Evolutionary conservation across 805 yeast species (phyloP).

Genomic region (Ogataea ganodermae): DNA sequence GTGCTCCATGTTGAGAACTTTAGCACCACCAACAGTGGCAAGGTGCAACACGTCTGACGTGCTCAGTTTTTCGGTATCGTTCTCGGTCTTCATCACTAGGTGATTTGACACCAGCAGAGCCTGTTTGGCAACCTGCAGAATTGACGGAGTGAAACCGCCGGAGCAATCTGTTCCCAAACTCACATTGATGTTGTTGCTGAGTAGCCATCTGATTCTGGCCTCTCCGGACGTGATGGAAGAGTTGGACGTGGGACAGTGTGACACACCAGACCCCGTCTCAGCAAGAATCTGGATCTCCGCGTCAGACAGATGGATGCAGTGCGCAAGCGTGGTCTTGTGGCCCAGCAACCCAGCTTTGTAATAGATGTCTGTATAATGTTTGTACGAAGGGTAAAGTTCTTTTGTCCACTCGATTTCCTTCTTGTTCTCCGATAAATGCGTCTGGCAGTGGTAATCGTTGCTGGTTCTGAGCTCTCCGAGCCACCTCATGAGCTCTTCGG

Average conservation of each 20-base stretch:
- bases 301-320: slow-evolving; percentile 74
- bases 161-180: slow-evolving; percentile 81
- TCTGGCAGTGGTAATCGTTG: slow-evolving; percentile 69
- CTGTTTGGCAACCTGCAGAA: slow-evolving; percentile 65
- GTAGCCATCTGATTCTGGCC: slow-evolving; percentile 72
- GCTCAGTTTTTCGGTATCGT: slow-evolving; percentile 51
- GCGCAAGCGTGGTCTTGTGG: slow-evolving; percentile 78
- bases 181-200: slow-evolving; percentile 69
- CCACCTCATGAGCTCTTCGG: slow-evolving; percentile 58
- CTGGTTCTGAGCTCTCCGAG: slow-evolving; percentile 59
- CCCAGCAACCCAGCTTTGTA: slow-evolving; percentile 60
- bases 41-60: slow-evolving; percentile 73
- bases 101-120: slow-evolving; percentile 74
- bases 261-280: slow-evolving; percentile 62
- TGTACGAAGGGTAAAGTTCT: slow-evolving; percentile 69
- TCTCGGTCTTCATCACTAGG: slow-evolving; percentile 55
- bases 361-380: slow-evolving; percentile 76
- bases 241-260: slow-evolving; percentile 94
- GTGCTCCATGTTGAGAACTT: slow-evolving; percentile 58
- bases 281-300: slow-evolving; percentile 63
- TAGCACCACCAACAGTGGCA: slow-evolving; percentile 91
- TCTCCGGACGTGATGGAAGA: slow-evolving; percentile 88
- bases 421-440: slow-evolving; percentile 85
- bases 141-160: slow-evolving; percentile 72
- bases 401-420: slow-evolving; percentile 75